Conservation (phyloP, 768 basidiomycete species). For the Saitozyma podzolica region DNA sequence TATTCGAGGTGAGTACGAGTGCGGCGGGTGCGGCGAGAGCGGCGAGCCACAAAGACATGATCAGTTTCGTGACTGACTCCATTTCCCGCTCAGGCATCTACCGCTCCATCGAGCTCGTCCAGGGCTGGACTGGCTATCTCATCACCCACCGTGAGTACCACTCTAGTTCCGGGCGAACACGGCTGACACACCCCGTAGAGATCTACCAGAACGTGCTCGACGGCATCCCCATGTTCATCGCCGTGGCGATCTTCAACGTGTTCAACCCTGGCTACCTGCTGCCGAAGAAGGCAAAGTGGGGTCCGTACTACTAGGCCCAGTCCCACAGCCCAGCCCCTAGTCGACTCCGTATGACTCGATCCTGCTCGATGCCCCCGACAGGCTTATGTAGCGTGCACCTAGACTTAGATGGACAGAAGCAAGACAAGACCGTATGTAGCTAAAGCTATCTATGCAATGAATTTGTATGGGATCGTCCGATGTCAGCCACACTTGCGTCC, state of each 20-base stretch:
- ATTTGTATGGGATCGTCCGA: too few relatives aligned
- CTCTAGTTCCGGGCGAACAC: neutral
- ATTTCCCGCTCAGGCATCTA: constrained; percentile 9
- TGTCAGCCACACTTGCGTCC: too few relatives aligned
- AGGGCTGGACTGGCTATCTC: constrained; percentile 42
- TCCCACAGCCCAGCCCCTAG: too few relatives aligned
- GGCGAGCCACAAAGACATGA: too few relatives aligned
- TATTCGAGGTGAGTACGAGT: constrained; percentile 24
- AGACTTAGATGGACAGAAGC: too few relatives aligned
- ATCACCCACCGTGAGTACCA: constrained; percentile 31
- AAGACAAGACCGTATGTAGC: too few relatives aligned
- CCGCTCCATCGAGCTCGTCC: constrained; percentile 41
- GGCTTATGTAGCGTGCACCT: too few relatives aligned
- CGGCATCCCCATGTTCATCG: constrained; percentile 43
- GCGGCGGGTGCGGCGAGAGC: neutral
- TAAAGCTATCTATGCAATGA: too few relatives aligned
- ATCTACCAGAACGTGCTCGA: constrained; percentile 14
- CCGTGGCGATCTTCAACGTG: constrained; percentile 39
- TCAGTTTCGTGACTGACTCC: neutral
- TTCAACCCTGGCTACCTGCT: constrained; percentile 36
- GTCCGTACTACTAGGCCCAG: constrained; percentile 25
- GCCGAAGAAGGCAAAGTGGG: constrained; percentile 22
- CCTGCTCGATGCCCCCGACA: too few relatives aligned
- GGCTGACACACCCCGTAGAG: neutral
- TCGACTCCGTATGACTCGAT: too few relatives aligned